Percentiles rank a stretch among this genome's conserved stretches.
phyloP scores from a whole-genome alignment of 139 green algal species.

The Chlorella vulgaris region DNA sequence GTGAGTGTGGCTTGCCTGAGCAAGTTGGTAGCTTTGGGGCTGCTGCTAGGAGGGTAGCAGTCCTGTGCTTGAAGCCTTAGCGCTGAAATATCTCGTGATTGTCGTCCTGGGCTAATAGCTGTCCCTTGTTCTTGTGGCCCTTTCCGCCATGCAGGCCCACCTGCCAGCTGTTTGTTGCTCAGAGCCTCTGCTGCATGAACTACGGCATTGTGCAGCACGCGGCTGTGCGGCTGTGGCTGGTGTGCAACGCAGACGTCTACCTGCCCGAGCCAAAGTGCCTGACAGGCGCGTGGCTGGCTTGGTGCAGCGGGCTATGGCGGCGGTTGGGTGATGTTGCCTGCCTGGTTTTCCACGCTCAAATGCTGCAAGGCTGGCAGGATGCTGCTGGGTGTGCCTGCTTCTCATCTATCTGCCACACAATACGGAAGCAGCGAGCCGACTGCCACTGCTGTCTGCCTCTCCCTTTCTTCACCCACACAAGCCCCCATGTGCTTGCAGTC shows the following conservation, averaged over 20 bases:
- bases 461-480: not conserved
- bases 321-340: not conserved
- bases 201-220: slow-evolving; percentile 10
- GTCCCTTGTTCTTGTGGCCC: not conserved
- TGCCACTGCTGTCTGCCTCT: not conserved
- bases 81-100: no score
- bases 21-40: not conserved
- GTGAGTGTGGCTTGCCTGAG: not conserved
- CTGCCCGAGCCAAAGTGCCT: slow-evolving; percentile 1
- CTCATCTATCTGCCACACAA: not conserved
- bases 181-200: slow-evolving; percentile 1
- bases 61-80: no score
- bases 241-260: slow-evolving; percentile 7
- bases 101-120: not conserved
- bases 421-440: not conserved
- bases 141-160: not conserved
- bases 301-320: not conserved
- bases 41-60: not conserved
- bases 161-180: not conserved
- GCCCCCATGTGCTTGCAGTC: not conserved
- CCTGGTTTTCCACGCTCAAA: not conserved
- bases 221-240: not conserved
- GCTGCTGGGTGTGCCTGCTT: not conserved
- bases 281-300: not conserved
- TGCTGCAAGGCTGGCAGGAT: not conserved